These are phyloP conservation scores for Globisporangium cylindrosporum DNA, from an alignment of 352 stramenopile genomes.

Conservation along the genomic window DNA sequence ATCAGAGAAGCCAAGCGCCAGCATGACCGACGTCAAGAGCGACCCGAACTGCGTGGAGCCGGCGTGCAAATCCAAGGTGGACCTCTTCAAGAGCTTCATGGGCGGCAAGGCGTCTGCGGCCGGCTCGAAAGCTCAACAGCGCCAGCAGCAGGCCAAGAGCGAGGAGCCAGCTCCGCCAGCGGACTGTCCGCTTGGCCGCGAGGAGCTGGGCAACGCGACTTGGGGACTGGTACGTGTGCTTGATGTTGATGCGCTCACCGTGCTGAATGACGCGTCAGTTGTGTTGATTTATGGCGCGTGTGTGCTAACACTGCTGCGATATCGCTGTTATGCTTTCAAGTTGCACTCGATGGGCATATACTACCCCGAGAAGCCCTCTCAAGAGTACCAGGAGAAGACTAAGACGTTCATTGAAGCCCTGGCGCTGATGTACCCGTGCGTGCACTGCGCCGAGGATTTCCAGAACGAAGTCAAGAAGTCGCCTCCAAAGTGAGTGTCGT, in stretches of 20 bases:
- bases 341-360: conserved; percentile 95
- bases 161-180: conserved; percentile 20
- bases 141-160: conserved; percentile 14
- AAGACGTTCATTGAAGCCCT: conserved; percentile 90
- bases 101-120: conserved; percentile 28
- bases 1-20: background rate
- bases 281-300: background rate
- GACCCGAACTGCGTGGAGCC: conserved; percentile 86
- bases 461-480: conserved; percentile 91
- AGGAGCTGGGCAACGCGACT: conserved; percentile 83
- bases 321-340: conserved; percentile 28
- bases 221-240: conserved; percentile 75
- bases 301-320: background rate
- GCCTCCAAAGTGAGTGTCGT: conserved; percentile 76
- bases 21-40: conserved; percentile 42
- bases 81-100: conserved; percentile 79
- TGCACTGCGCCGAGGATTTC: conserved; percentile 96
- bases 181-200: conserved; percentile 83
- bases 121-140: conserved; percentile 7
- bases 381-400: conserved; percentile 88
- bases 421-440: conserved; percentile 91
- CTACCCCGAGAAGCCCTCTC: conserved; percentile 94
- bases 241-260: background rate
- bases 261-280: background rate
- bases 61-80: conserved; percentile 82